phyloP scores from a whole-genome alignment of 345 rosid species.

The Hibiscus trionum region DNA sequence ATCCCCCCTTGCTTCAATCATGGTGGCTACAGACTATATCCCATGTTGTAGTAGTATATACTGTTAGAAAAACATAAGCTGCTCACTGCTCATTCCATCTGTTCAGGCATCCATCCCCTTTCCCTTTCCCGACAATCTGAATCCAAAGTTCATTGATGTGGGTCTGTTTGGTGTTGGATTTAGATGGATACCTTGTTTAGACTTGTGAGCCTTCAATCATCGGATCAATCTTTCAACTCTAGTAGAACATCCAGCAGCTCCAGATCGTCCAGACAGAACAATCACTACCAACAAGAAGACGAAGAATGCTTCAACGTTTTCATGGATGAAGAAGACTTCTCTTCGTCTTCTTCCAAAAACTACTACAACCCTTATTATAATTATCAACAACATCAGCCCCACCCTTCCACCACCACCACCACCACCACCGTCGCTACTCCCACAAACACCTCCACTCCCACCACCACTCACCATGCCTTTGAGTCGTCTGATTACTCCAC shows the following conservation, averaged over 20 bases:
- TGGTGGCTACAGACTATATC: constrained; percentile 8
- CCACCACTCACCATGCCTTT: constrained; percentile 20
- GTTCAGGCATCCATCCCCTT: not conserved
- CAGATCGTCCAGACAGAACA: constrained; percentile 60
- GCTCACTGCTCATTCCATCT: constrained; percentile 1
- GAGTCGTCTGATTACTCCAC: constrained; percentile 45
- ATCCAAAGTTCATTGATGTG: constrained; percentile 35
- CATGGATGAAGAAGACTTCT: constrained; percentile 99
- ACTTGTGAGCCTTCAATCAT: constrained; percentile 59
- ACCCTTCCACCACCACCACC: constrained; percentile 13
- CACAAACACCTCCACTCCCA: constrained; percentile 19
- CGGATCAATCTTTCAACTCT: constrained; percentile 79
- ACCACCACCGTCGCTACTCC: not conserved
- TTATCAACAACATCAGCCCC: constrained; percentile 13
- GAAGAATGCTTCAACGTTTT: constrained; percentile 5
- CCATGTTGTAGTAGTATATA: constrained; percentile 7
- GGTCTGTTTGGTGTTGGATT: constrained; percentile 27
- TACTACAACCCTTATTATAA: constrained; percentile 2
- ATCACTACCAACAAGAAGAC: constrained; percentile 41
- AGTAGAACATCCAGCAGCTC: constrained; percentile 82
- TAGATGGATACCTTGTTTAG: constrained; percentile 95
- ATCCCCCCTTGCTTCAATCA: not conserved
- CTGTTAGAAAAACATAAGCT: constrained; percentile 31
- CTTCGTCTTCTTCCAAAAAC: constrained; percentile 81
- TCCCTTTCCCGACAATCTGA: not conserved